Evolutionary conservation across 2,329 filamentous ascomycete genomes (phyloP), one percentile per base, ranked within the genome.

Genomic region (Eutypa lata): DNA sequence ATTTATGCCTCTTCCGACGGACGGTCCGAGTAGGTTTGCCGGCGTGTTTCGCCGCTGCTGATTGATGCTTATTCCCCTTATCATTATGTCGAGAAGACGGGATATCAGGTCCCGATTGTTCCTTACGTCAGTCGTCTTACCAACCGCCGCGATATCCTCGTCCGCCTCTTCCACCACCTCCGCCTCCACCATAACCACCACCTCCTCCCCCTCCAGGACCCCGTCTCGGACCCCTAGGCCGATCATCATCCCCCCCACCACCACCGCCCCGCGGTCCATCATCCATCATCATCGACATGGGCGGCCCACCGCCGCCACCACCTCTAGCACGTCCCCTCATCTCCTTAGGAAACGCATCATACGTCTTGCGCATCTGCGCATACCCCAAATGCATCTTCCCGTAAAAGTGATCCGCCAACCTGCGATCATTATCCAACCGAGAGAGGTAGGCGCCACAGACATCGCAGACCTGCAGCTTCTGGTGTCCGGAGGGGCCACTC

Each of bases 311-410:
- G 80, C 77, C 62, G 26, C 89, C 35, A 16, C 35, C 35, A 83
- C 84, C 40, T 84, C 82, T 47, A 80, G 77, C 62, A 26, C 89
- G 78, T 2, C 87, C 87, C 67, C 91, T 89, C 72, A 96, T 79
- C 68, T 97, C 91, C 72, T 91, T 91, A 49, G 88, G 88, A 57
- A 99, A 84, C n/a, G 82, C 77, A 52, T 96, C 91, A 65, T 84
- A 91, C 3, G 91, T 94, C 79, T 94, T 96, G 63, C 94, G 85
- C 94, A 99, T 99, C 74, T 96, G 90, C 16, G 94, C 94, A 69
- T 97, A 99, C 0, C 94, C 94, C 53, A 99, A 76, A 68, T 99
- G 94, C 94, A 99, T 99, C 79, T 99, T 99, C 21, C 94, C 94
- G 72, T 97, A 97, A 69, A 99, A 99, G 71, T 99, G 94, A 69